Evolutionary conservation across 129 eudicot genomes (phyloP), one percentile per base, ranked within the genome.

Genomic region (Helichrysum umbraculigerum): DNA sequence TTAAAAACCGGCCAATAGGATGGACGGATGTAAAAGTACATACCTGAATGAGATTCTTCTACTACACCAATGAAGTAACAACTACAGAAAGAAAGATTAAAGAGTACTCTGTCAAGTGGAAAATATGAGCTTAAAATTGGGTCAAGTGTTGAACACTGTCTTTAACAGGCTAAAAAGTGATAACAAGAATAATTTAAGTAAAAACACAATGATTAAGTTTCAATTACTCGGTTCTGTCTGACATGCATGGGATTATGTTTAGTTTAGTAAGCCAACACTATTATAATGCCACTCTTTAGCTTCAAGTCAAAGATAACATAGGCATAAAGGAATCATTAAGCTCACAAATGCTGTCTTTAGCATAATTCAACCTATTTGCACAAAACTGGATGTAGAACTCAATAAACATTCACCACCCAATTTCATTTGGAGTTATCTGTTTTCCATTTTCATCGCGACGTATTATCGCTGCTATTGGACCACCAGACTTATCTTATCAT

Each of bases 291-390:
- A 79, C 86, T 21, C 83, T 86, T 83, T 77, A 64, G 79, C 87
- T 83, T 83, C 54, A 74, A 86, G 63, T 86, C 83, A 81, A 83
- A 83, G 85, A 83, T 73, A 85, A 78, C 81, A 10, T 70, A 73
- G 57, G 62, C 65, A 51, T 63, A 34, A 2, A 35, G 72, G 54
- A 77, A 83, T 80, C 83, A 86, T 83, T 69, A 30, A 83, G 70
- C 73, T 64, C 85, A 80, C 79, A 76, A n/a, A 64, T 78, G 42
- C 44, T 62, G 34, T 66, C 78, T 59, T 81, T 71, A 58, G 58
- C 70, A 54, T 76, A 52, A 79, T 68, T 54, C 67, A 34, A 66
- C 1, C 69, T 67, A 66, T 37, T 76, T 66, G 56, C 57, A 25
- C 25, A 41, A 37, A 39, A 54, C 7, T 56, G 69, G 54, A 67